A percentile compares a stretch with the other conserved stretches of the same genome.
Conservation (phyloP, 176 grass and related monocot genomes). For the Rhynchospora pubera region DNA sequence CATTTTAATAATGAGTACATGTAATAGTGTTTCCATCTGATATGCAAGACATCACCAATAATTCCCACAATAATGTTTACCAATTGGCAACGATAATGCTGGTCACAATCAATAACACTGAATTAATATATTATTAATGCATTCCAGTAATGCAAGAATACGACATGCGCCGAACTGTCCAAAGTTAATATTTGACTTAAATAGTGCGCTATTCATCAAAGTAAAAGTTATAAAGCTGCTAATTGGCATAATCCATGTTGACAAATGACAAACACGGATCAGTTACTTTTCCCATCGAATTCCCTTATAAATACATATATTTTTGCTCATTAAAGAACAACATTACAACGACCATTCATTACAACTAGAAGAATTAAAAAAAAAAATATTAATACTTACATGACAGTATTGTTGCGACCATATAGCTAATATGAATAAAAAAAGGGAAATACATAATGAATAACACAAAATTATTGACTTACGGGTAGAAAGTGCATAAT, state of each 20-base stretch:
- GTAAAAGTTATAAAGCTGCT: neutral
- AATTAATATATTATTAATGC: neutral
- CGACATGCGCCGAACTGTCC: slow-evolving; percentile 9
- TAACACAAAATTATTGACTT: no score
- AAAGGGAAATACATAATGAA: no score
- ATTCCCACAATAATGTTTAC: neutral
- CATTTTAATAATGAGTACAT: no score
- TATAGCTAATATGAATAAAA: neutral
- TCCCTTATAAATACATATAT: neutral
- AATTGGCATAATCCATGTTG: neutral
- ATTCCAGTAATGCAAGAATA: slow-evolving; percentile 7
- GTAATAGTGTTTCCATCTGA: neutral
- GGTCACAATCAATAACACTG: neutral
- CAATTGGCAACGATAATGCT: neutral
- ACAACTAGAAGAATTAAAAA: neutral
- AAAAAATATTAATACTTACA: neutral
- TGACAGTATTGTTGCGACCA: neutral
- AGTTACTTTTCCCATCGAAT: neutral
- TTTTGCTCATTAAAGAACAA: neutral
- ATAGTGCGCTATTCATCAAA: neutral
- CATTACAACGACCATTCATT: neutral
- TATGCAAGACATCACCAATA: neutral
- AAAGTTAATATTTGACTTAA: neutral
- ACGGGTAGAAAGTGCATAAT: no score
- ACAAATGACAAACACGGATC: neutral